Evolutionary conservation across 2,329 filamentous ascomycete genomes (phyloP).

Genomic region (Cordyceps cateniannulata): DNA sequence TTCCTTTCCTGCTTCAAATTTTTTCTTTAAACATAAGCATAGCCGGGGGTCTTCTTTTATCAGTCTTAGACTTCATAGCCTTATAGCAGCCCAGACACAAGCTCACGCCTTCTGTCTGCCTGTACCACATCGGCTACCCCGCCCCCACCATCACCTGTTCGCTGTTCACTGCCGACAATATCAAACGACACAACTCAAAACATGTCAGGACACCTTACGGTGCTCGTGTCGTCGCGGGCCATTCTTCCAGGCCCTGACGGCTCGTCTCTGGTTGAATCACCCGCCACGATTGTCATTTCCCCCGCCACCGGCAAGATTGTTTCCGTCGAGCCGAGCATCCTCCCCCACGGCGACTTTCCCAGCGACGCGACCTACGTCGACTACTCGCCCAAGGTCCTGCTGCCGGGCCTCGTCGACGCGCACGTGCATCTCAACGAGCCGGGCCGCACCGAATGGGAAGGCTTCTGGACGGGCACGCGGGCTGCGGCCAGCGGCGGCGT

Average conservation of each 20-base stretch:
- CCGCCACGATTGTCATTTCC: slow-evolving; percentile 79
- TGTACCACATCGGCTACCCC: slow-evolving; percentile 5
- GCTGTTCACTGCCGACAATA: neutral
- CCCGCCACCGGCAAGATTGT: slow-evolving; percentile 76
- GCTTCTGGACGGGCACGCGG: slow-evolving; percentile 89
- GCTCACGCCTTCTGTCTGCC: neutral
- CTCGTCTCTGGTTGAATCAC: slow-evolving; percentile 53
- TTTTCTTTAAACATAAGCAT: neutral
- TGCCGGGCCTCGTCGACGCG: slow-evolving; percentile 90
- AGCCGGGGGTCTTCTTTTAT: neutral
- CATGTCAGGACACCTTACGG: slow-evolving; percentile 45
- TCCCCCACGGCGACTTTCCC: slow-evolving; percentile 72
- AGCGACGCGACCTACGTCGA: slow-evolving; percentile 67
- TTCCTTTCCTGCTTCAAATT: neutral
- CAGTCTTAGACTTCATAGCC: no score
- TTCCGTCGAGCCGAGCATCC: slow-evolving; percentile 63
- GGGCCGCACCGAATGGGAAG: slow-evolving; percentile 95
- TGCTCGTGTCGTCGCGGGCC: slow-evolving; percentile 78
- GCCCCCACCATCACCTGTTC: slow-evolving; percentile 4
- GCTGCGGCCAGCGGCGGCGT: slow-evolving; percentile 94
- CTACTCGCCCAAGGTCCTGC: slow-evolving; percentile 75
- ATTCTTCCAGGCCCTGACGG: slow-evolving; percentile 66
- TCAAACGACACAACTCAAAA: neutral
- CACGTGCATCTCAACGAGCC: slow-evolving; percentile 98
- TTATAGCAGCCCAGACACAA: neutral